These are phyloP conservation scores for Phytophthora rubi DNA, from an alignment of 352 stramenopile genomes.

Conservation along the genomic window DNA sequence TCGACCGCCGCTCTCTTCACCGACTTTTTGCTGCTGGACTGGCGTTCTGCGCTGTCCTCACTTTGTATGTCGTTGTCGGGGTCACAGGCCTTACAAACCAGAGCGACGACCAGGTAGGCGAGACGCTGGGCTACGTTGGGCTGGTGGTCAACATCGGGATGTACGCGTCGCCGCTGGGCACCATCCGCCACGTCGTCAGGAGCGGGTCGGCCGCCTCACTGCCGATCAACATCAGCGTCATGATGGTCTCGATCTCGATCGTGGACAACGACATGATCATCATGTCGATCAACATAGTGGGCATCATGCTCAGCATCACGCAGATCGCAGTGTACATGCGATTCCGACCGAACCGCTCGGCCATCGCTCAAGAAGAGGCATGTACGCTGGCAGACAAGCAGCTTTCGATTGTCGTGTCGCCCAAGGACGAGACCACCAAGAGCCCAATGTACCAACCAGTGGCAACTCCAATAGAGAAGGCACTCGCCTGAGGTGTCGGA, in stretches of 20 bases:
- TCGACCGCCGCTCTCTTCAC: constrained; percentile 11
- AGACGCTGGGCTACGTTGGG: constrained; percentile 38
- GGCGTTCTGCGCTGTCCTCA: constrained; percentile 17
- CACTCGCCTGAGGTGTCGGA: background rate
- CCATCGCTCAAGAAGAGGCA: constrained; percentile 9
- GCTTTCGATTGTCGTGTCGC: constrained; percentile 22
- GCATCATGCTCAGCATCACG: constrained; percentile 23
- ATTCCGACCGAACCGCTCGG: constrained; percentile 11
- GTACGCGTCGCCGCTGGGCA: constrained; percentile 39
- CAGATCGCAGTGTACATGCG: constrained; percentile 30
- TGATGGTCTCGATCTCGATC: constrained; percentile 18
- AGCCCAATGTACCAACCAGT: constrained; percentile 27
- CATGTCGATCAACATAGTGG: constrained; percentile 24
- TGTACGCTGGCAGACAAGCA: constrained; percentile 1
- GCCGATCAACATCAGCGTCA: constrained; percentile 32
- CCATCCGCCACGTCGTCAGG: constrained; percentile 22
- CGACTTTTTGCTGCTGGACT: constrained; percentile 6
- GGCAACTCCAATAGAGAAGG: constrained; percentile 9
- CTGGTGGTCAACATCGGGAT: constrained; percentile 34
- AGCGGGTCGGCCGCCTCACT: constrained; percentile 30
- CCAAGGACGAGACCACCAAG: constrained; percentile 15
- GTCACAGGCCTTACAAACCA: constrained; percentile 37
- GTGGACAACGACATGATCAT: constrained; percentile 37
- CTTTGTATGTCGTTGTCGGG: constrained; percentile 41
- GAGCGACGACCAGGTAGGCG: constrained; percentile 26